Percentiles rank a stretch among this genome's conserved stretches.
Evolutionary conservation across 2,329 filamentous ascomycete genomes (phyloP).

Genomic region (Cryphonectria radicalis): DNA sequence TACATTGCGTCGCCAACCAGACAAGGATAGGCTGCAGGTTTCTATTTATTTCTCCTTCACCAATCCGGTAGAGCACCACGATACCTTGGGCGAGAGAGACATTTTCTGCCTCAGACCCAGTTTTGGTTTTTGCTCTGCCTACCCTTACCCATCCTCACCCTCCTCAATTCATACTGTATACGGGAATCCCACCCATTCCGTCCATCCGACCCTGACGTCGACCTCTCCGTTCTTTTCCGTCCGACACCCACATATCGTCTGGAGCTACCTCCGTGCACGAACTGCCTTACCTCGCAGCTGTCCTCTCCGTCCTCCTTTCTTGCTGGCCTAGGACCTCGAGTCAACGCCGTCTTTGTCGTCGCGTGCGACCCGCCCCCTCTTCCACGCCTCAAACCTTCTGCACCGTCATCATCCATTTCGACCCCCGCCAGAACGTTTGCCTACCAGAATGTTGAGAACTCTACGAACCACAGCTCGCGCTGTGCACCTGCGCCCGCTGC

Average conservation of each 20-base stretch:
- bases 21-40: conserved; percentile 13
- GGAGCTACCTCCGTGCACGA: neutral
- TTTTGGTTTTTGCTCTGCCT: conserved; percentile 4
- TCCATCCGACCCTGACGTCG: neutral
- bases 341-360: neutral
- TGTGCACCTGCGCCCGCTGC: conserved; percentile 41
- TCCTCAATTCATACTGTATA: neutral
- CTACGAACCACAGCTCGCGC: conserved; percentile 36
- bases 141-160: neutral
- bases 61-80: conserved; percentile 14
- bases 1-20: neutral
- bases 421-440: neutral
- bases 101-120: conserved; percentile 21
- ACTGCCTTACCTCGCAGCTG: conserved; percentile 11
- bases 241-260: neutral
- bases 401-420: neutral
- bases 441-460: conserved; percentile 30
- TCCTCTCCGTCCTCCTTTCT: conserved; percentile 2
- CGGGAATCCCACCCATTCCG: neutral
- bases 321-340: neutral
- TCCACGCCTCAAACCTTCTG: neutral
- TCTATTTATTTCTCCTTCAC: conserved; percentile 14
- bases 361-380: neutral
- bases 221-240: neutral
- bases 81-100: conserved; percentile 14